Evolutionary conservation across 1,284 basidiomycete genomes (phyloP), one percentile per base, ranked within the genome.

Genomic region (Mycosarcoma maydis): DNA sequence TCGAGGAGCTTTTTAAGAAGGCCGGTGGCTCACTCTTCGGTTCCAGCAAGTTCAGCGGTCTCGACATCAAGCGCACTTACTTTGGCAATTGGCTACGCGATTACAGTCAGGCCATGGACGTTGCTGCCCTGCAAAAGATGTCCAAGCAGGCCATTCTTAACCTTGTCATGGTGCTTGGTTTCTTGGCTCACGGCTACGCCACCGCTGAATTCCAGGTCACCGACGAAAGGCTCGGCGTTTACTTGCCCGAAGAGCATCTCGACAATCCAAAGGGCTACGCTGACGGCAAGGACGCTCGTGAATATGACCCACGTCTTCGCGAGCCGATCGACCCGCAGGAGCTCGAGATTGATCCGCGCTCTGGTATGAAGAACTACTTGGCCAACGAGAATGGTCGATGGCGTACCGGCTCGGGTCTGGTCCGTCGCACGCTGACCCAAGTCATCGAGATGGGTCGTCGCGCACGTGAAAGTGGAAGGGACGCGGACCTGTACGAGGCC

Each of bases 361-460:
- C 90, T 0, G 94, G 93, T 6, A 95, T 97, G 92, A 96, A 96
- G 85, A 94, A 94, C 78, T 97, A 95, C 81, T 94, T 96, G 58
- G 91, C 92, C 2, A 94, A 94, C 67, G 83, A 83, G 76, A 89
- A 88, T 87, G 71, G 76, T 19, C 54, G 33, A 55, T 97, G 93
- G 92, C 92, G 93, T 70, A 96, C 94, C 0, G 93, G 92, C 2
- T 91, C 90, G 70, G 89, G 88, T 0, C 87, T 92, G 20, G 89
- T 95, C 27, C 86, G 92, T 36, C 86, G 90, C 22, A 89, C 88
- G 0, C 84, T 97, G n/a, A 86, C 90, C 74, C 84, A 85, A 30
- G 91, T 90, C 78, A 86, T 87, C 69, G 83, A 86, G 32, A 84
- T 59, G 86, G 92, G 85, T 24, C 73, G 80, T 13, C 84, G 86